Evolutionary conservation across 495 filamentous ascomycete genomes (phyloP), one percentile per base, ranked within the genome.

Genomic region (Penicillium chermesinum): DNA sequence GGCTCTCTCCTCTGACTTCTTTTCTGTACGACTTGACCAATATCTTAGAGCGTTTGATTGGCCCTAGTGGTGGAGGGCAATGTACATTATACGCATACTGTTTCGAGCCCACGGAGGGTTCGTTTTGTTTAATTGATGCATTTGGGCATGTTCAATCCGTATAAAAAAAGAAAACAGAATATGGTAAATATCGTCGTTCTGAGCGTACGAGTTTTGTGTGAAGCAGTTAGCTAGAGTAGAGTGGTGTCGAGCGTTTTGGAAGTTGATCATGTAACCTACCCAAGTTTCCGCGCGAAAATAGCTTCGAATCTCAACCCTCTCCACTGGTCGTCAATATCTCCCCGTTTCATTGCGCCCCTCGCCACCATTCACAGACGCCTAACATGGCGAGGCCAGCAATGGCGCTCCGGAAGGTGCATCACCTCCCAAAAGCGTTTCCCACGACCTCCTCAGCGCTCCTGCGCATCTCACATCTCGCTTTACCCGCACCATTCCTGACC

Each of bases 41-140:
- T 63, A 57, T 61, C 45, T 44, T 58, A 61, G 59, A 59, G 55
- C 63, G 53, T 61, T 56, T 38, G 51, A 47, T 43, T 54, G 48
- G 58, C 49, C 52, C 42, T 56, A 57, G 54, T 53, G 25, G 25
- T 44, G 57, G 56, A 55, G 59, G 60, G 65, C 62, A 67, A 65
- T 71, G 69, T 73, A 73, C 63, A 73, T 71, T 73, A 72, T 69
- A 59, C 63, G 63, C 62, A 66, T 62, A 55, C 59, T 62, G 46
- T 58, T 62, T 53, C 61, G 58, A 58, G 65, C 61, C 58, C 59
- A 53, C 48, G 60, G 51, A 58, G 50, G 58, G 51, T 46, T 61
- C 38, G 41, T 55, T 61, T 61, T 60, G 54, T 40, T 61, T 58
- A 63, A 58, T 61, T 58, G 54, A 58, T 54, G 58, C 55, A 59